These are phyloP conservation scores for Cercophora samala DNA, from an alignment of 495 filamentous ascomycete species.

Conservation along the genomic window DNA sequence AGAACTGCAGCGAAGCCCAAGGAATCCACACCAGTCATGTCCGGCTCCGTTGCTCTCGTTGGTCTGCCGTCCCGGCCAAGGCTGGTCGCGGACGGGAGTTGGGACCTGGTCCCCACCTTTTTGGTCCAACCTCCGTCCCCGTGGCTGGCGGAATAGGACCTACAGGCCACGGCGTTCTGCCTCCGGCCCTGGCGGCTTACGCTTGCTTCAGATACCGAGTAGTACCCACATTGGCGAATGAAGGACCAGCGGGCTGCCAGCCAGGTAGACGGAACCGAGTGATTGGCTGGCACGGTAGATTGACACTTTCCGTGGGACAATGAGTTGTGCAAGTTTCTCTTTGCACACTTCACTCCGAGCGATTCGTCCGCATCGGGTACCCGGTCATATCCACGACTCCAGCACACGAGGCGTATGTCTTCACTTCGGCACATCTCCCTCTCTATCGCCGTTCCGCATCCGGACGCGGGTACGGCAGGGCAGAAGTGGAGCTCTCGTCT, in stretches of 20 bases:
- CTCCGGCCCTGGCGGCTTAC: neutral
- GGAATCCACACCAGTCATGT: conserved; percentile 3
- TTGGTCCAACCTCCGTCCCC: conserved; percentile 6
- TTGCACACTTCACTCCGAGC: neutral
- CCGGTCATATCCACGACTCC: neutral
- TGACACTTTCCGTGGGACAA: neutral
- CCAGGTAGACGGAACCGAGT: neutral
- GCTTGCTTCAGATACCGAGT: neutral
- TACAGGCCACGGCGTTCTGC: neutral
- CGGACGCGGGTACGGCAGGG: conserved; percentile 1
- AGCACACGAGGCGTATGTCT: neutral
- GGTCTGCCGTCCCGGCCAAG: conserved; percentile 4
- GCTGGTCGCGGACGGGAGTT: neutral
- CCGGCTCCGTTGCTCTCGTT: conserved; percentile 7
- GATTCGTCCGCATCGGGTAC: conserved; percentile 3
- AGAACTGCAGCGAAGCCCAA: conserved; percentile 2
- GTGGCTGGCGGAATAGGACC: conserved; percentile 1
- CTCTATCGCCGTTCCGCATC: neutral
- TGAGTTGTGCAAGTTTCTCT: neutral
- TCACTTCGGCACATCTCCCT: neutral
- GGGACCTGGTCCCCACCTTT: conserved; percentile 3
- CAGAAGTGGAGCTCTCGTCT: neutral
- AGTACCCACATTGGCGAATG: neutral
- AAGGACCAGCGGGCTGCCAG: neutral
- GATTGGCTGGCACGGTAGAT: neutral